phyloP scores from a whole-genome alignment of 164 flowering plant species.

The Brasenia schreberi region DNA sequence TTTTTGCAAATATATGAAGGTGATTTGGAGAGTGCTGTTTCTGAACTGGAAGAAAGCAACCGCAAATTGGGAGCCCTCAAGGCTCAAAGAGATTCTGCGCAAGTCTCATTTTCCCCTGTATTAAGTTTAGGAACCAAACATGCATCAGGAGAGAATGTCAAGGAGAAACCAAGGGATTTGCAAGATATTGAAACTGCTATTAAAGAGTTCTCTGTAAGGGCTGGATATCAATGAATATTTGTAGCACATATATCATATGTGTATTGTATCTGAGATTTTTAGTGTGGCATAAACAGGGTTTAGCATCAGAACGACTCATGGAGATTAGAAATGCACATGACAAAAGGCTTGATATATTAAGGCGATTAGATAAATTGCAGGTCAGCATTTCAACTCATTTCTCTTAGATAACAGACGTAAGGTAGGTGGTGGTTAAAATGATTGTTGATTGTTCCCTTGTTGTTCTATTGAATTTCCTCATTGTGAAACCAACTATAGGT shows the following conservation, averaged over 20 bases:
- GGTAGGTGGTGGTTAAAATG: not conserved
- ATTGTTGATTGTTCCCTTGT: not conserved
- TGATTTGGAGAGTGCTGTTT: conserved; percentile 46
- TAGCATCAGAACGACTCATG: conserved; percentile 38
- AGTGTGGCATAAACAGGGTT: conserved; percentile 30
- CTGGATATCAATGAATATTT: not conserved
- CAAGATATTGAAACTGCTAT: conserved; percentile 65
- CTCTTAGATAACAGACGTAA: too few species aligned
- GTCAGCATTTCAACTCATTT: conserved; percentile 17
- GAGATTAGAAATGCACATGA: conserved; percentile 62
- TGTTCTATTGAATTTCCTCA: not conserved
- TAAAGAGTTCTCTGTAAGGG: conserved; percentile 55
- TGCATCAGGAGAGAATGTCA: conserved; percentile 35
- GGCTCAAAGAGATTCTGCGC: conserved; percentile 55
- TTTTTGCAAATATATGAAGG: conserved; percentile 29
- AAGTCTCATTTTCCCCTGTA: conserved; percentile 48
- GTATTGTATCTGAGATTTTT: not conserved
- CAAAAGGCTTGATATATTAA: conserved; percentile 47
- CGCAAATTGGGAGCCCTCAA: conserved; percentile 41
- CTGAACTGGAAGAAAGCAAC: conserved; percentile 61
- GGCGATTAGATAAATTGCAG: conserved; percentile 47
- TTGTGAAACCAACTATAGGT: not conserved
- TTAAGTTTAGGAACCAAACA: conserved; percentile 44
- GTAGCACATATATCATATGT: not conserved
- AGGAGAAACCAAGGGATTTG: conserved; percentile 60